Evolutionary conservation across 2,329 filamentous ascomycete species (phyloP).

Genomic region (Volutella citrinella): DNA sequence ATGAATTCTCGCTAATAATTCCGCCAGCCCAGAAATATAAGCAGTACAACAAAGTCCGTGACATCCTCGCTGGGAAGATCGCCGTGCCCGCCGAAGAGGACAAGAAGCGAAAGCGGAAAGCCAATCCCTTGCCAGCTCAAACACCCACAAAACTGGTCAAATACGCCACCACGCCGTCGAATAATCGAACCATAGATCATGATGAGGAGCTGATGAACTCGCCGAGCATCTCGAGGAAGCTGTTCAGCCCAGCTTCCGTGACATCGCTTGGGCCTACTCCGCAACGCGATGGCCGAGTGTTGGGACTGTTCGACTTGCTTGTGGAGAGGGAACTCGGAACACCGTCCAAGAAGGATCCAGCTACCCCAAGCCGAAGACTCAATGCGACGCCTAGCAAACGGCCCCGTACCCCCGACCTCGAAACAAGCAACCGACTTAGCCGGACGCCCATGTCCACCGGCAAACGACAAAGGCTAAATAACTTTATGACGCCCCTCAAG

Average conservation of each 20-base stretch:
- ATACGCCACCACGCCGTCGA: slow-evolving; percentile 46
- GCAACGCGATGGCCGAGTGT: slow-evolving; percentile 71
- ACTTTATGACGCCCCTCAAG: slow-evolving; percentile 64
- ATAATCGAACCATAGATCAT: slow-evolving; percentile 27
- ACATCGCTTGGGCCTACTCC: slow-evolving; percentile 74
- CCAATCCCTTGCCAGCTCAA: slow-evolving; percentile 32
- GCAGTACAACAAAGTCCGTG: slow-evolving; percentile 66
- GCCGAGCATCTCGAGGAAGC: slow-evolving; percentile 53
- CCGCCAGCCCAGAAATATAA: slow-evolving; percentile 68
- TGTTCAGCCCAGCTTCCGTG: slow-evolving; percentile 58
- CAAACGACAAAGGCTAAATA: slow-evolving; percentile 60
- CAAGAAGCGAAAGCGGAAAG: slow-evolving; percentile 40
- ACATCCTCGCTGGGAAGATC: slow-evolving; percentile 54
- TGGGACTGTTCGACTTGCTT: slow-evolving; percentile 74
- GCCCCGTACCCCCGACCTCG: slow-evolving; percentile 26
- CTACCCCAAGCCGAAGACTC: slow-evolving; percentile 18
- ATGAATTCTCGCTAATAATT: slow-evolving; percentile 2
- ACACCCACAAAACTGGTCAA: slow-evolving; percentile 53
- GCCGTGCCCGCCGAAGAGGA: slow-evolving; percentile 38
- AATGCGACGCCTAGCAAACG: slow-evolving; percentile 49
- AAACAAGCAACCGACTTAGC: slow-evolving; percentile 32
- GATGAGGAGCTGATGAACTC: slow-evolving; percentile 49
- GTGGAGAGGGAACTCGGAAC: slow-evolving; percentile 47
- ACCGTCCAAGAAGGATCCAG: slow-evolving; percentile 41
- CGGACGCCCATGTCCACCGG: slow-evolving; percentile 53